These are phyloP conservation scores for Petunia hybrid DNA, from an alignment of 305 asterid species.

Conservation along the genomic window DNA sequence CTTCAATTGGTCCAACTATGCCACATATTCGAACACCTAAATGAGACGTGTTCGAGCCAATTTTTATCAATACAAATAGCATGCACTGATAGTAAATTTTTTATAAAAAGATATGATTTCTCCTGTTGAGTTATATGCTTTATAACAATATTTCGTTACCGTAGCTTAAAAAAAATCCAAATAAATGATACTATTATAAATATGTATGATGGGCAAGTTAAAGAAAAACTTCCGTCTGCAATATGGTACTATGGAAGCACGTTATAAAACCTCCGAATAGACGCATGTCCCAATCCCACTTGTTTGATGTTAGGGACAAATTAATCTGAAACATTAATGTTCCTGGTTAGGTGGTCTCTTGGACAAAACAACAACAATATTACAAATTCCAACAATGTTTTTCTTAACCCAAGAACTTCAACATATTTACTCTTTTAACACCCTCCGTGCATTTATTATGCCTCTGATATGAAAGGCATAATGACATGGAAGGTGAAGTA, in stretches of 20 bases:
- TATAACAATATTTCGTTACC: too few relatives aligned
- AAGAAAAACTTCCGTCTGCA: not conserved
- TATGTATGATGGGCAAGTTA: too few relatives aligned
- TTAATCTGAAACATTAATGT: conserved; percentile 12
- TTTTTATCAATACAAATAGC: too few relatives aligned
- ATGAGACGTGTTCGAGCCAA: too few relatives aligned
- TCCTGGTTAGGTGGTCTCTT: conserved; percentile 16
- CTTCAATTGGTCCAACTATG: too few relatives aligned
- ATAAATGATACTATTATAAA: too few relatives aligned
- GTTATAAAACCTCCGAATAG: not conserved
- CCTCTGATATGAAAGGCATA: conserved; percentile 20
- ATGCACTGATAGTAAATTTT: too few relatives aligned
- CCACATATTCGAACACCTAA: too few relatives aligned
- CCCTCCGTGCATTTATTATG: conserved; percentile 15
- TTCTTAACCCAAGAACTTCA: conserved; percentile 5
- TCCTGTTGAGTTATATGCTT: too few relatives aligned
- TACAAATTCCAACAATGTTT: conserved; percentile 23
- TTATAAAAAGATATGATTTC: too few relatives aligned
- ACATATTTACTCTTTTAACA: not conserved
- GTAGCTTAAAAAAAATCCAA: too few relatives aligned
- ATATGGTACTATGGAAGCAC: not conserved
- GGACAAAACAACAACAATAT: conserved; percentile 5
- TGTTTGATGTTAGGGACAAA: not conserved
- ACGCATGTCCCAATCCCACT: not conserved
- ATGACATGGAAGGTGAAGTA: conserved; percentile 27